These are phyloP conservation scores for Claviceps purpurea DNA, from an alignment of 2,329 filamentous ascomycete genomes.

Conservation along the genomic window DNA sequence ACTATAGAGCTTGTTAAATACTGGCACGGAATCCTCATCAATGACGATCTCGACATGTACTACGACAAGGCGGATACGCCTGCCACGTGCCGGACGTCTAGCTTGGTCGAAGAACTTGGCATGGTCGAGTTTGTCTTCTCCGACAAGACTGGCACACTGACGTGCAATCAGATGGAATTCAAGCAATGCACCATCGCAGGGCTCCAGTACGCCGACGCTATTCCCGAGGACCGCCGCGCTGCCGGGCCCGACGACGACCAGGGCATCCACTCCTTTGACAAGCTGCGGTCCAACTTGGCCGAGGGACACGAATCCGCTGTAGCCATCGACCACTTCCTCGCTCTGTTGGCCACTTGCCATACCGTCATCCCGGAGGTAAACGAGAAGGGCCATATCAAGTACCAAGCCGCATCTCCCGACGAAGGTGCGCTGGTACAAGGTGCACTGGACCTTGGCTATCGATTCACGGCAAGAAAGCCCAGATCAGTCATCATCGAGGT, in stretches of 20 bases:
- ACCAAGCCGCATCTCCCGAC: slow-evolving; percentile 93
- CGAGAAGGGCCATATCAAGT: slow-evolving; percentile 78
- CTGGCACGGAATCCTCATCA: slow-evolving; percentile 93
- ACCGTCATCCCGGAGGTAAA: slow-evolving; percentile 90
- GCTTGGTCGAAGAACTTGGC: slow-evolving; percentile 88
- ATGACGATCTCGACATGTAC: slow-evolving; percentile 95
- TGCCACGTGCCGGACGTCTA: slow-evolving; percentile 90
- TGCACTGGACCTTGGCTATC: slow-evolving; percentile 73
- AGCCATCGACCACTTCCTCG: slow-evolving; percentile 66
- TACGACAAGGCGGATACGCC: slow-evolving; percentile 91
- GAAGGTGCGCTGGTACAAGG: slow-evolving; percentile 95
- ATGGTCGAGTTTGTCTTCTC: slow-evolving; percentile 99
- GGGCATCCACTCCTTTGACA: slow-evolving; percentile 71
- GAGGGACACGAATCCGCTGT: slow-evolving; percentile 35
- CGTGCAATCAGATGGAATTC: slow-evolving; percentile 99
- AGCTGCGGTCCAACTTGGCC: slow-evolving; percentile 55
- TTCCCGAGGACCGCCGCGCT: slow-evolving; percentile 79
- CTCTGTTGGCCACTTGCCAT: slow-evolving; percentile 80
- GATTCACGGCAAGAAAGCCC: slow-evolving; percentile 82
- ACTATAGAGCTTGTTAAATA: slow-evolving; percentile 98
- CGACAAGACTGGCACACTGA: slow-evolving; percentile 92
- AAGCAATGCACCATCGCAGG: slow-evolving; percentile 88
- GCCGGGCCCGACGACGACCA: slow-evolving; percentile 72
- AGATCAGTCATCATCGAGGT: slow-evolving; percentile 73
- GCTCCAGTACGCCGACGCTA: slow-evolving; percentile 83